Evolutionary conservation across 352 stramenopile species (phyloP), one percentile per base, ranked within the genome.

Genomic region (Blastocystis sp.): DNA sequence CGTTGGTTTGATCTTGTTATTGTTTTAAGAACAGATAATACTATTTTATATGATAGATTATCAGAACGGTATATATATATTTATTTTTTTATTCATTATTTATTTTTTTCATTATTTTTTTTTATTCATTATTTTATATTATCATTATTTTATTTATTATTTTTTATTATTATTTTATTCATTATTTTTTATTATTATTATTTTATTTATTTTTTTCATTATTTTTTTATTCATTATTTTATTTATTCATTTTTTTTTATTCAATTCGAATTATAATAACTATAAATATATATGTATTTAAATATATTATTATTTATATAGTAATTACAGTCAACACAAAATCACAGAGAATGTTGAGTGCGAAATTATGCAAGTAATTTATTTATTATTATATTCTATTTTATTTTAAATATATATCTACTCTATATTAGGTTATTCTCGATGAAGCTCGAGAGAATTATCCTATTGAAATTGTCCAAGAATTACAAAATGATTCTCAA

Each of bases 391-490:
- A 28, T 39, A 2, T n/a, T 16, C 24, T 37, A 32, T 21, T 18
- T 11, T 57, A 13, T 54, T 28, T 9, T n/a, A 41, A 19, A 19
- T n/a, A 55, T n/a, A 16, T 11, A 16, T 55, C 65, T 0, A 18
- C 16, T 46, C 30, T 24, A 32, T 25, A 6, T 4, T 16, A 85
- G 70, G 82, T 94, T 5, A 81, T 95, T 44, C 69, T 94, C 7
- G 86, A 96, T 48, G 88, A 96, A 54, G 86, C 87, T 18, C 71
- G 73, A 19, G 86, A 94, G 71, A 83, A 75, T 39, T 96, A 95
- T 71, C 80, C 78, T 19, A 33, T 69, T 0, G 80, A 92, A 62
- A 93, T 95, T 67, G 85, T 96, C 19, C 83, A 95, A 65, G 85
- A 91, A 67, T 71, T 95, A 16, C 55, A 73, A 28, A 94, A 81